A percentile compares a stretch with the other conserved stretches of the same genome.
phyloP scores from a whole-genome alignment of 352 stramenopile genomes.

The Elongisporangium anandrum region DNA sequence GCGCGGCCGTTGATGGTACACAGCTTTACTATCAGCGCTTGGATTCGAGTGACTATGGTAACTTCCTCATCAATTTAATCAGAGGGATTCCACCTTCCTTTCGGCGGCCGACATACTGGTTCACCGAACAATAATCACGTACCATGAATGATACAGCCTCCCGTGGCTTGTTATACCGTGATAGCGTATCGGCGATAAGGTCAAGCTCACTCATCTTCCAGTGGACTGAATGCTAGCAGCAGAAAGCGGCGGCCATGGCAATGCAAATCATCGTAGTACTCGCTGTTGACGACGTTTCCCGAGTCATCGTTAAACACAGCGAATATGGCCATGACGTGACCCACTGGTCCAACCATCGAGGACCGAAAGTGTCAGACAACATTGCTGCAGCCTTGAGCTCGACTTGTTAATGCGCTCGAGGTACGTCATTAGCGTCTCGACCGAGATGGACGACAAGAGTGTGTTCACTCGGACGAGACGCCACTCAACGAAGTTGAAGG shows the following conservation, averaged over 20 bases:
- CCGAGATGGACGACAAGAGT: slow-evolving; percentile 1
- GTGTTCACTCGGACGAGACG: slow-evolving; percentile 3
- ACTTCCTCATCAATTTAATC: no score
- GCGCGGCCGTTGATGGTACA: no score
- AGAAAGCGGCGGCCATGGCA: not conserved
- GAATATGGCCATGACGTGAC: slow-evolving; percentile 2
- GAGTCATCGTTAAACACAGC: not conserved
- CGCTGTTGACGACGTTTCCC: not conserved
- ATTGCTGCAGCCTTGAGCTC: not conserved
- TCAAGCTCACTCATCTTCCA: slow-evolving; percentile 10
- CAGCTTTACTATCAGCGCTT: no score
- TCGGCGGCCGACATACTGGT: slow-evolving; percentile 8
- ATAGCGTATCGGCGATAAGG: slow-evolving; percentile 9
- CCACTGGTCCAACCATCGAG: slow-evolving; percentile 5
- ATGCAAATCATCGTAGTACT: not conserved
- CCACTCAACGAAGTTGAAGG: slow-evolving; percentile 6
- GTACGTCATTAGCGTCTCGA: not conserved
- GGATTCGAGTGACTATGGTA: no score
- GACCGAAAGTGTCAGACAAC: slow-evolving; percentile 4
- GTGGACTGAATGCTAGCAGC: slow-evolving; percentile 6
- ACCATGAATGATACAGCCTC: slow-evolving; percentile 10
- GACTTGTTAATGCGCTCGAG: not conserved
- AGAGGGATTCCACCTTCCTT: slow-evolving; percentile 5
- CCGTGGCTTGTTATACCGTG: slow-evolving; percentile 6
- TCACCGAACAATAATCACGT: slow-evolving; percentile 11